These are phyloP conservation scores for Arachnomyces sp. DNA, from an alignment of 2,329 filamentous ascomycete genomes.

Conservation along the genomic window DNA sequence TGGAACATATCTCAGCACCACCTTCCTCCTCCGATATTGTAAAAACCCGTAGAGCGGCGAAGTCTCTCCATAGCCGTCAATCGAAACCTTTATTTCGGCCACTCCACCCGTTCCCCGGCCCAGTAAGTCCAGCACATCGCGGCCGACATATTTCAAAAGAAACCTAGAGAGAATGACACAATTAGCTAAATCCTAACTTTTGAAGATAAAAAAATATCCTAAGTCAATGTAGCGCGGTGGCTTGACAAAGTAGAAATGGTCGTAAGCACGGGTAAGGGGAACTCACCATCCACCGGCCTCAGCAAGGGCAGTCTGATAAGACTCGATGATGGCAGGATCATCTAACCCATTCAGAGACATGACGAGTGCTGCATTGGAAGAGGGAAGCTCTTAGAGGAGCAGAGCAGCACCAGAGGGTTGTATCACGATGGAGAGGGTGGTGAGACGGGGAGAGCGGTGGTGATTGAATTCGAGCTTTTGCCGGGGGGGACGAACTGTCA, in stretches of 20 bases:
- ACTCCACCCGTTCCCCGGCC: constrained; percentile 72
- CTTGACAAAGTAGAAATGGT: constrained; percentile 7
- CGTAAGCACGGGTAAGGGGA: constrained; percentile 8
- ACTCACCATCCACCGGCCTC: constrained; percentile 93
- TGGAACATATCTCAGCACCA: constrained; percentile 86
- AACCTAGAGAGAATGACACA: constrained; percentile 55
- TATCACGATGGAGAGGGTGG: no score
- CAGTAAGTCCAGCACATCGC: constrained; percentile 78
- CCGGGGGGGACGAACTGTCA: no score
- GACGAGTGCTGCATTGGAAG: constrained; percentile 15
- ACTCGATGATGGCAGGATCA: constrained; percentile 68
- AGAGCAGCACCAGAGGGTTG: no score
- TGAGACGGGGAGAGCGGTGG: no score
- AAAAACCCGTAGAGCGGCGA: constrained; percentile 90
- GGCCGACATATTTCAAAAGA: constrained; percentile 78
- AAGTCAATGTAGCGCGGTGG: constrained; percentile 7
- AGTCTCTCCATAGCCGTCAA: constrained; percentile 70
- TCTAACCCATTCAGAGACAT: constrained; percentile 98
- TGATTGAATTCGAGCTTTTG: no score
- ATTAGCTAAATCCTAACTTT: constrained; percentile 4
- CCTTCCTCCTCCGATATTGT: constrained; percentile 79
- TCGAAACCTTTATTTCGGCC: constrained; percentile 68
- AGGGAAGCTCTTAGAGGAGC: not conserved
- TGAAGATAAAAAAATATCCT: not conserved
- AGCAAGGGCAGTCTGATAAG: constrained; percentile 66